Evolutionary conservation across 768 basidiomycete species (phyloP), one percentile per base, ranked within the genome.

Genomic region (Guyanaporus albipodus): DNA sequence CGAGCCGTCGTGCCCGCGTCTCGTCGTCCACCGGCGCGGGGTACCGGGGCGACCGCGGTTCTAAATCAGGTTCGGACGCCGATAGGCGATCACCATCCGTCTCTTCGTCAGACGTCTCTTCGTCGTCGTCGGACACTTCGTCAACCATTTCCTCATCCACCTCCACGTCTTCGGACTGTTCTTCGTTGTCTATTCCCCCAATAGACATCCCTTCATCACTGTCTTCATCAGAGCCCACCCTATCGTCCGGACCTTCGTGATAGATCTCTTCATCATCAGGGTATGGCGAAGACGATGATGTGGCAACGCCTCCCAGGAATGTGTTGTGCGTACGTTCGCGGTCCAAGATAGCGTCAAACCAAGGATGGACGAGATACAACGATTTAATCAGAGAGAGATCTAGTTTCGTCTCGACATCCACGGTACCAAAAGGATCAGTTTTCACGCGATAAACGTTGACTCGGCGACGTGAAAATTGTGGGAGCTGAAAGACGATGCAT

Each of bases 281-380:
- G 2, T 17, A 2, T 3, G 11, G 29, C 4, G n/a, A 32, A 11
- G n/a, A 7, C 15, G 10, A 28, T 14, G 27, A 24, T 2, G 6
- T 8, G 10, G 24, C 18, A 6, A 21, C 24, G 4, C 17, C 24
- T 5, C 34, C 24, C n/a, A 43, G 3, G 19, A 26, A 14, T 9
- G 2, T 4, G 6, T 9, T 4, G 4, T 6, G 24, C 0, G 1
- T 12, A 7, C 27, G 23, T n/a, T 33, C 34, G 5, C 26, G 31
- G 5, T 32, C 37, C 4, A 41, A 8, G 27, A 45, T 19, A 3
- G n/a, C 6, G 24, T 48, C 36, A 1, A 48, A 29, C 48, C 42
- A 45, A 1, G 48, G 42, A 3, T 49, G 36, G 18, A 49, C 23
- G 10, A 49, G 48, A 39, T 22, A 46, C 0, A 49, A 15, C 11